These are phyloP conservation scores for Lactarius evosmus DNA, from an alignment of 768 basidiomycete species.

Conservation along the genomic window DNA sequence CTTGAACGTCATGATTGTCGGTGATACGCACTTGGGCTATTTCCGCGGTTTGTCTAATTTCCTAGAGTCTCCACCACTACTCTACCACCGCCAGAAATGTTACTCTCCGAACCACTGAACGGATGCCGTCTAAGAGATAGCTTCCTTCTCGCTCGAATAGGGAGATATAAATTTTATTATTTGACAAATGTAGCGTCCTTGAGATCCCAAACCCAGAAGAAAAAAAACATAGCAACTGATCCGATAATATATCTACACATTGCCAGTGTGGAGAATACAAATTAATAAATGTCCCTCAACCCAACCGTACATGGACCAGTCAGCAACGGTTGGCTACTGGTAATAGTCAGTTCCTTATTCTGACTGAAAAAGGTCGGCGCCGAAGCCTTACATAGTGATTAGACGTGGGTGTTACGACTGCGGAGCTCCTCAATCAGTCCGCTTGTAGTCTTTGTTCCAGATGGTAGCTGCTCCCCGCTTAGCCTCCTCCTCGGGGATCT, in stretches of 20 bases:
- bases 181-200: background rate
- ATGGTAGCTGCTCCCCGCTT: background rate
- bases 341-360: background rate
- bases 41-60: background rate
- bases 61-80: background rate
- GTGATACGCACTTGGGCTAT: background rate
- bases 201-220: slow-evolving; percentile 1
- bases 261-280: background rate
- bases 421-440: background rate
- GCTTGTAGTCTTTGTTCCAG: background rate
- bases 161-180: background rate
- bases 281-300: background rate
- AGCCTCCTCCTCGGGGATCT: background rate
- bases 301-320: background rate
- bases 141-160: background rate
- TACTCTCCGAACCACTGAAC: background rate
- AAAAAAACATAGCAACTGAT: background rate
- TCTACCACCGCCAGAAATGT: too few relatives aligned
- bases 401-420: too few relatives aligned
- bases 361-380: background rate
- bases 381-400: background rate
- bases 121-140: background rate
- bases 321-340: background rate
- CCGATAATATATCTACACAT: background rate
- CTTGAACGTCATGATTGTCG: background rate